A percentile compares a stretch with the other conserved stretches of the same genome.
These are phyloP conservation scores for Tubosaeta sp. DNA, from an alignment of 768 basidiomycete genomes.

Conservation along the genomic window DNA sequence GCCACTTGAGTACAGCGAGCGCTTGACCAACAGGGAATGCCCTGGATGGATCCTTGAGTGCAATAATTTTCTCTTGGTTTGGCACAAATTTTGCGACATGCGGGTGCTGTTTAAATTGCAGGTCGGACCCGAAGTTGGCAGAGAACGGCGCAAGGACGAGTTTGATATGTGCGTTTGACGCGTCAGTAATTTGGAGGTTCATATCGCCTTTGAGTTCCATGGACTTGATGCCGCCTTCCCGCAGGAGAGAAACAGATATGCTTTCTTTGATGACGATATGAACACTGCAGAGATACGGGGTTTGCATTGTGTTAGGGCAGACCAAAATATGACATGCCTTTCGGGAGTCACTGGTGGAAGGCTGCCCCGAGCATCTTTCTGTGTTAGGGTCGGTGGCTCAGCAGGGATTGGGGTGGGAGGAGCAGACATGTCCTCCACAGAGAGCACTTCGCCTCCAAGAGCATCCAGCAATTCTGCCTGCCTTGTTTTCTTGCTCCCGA, in stretches of 20 bases:
- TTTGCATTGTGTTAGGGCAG: not conserved
- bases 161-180: slow-evolving; percentile 65
- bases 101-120: slow-evolving; percentile 98
- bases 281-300: slow-evolving; percentile 47
- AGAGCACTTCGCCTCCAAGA: slow-evolving; percentile 71
- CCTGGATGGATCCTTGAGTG: slow-evolving; percentile 77
- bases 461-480: slow-evolving; percentile 87
- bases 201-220: slow-evolving; percentile 95
- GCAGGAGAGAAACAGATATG: slow-evolving; percentile 73
- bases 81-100: slow-evolving; percentile 84
- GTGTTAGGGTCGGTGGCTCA: slow-evolving; percentile 40
- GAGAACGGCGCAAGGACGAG: slow-evolving; percentile 57
- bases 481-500: slow-evolving; percentile 88
- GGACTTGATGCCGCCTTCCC: slow-evolving; percentile 86
- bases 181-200: slow-evolving; percentile 82
- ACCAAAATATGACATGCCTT: slow-evolving; percentile 44
- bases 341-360: slow-evolving; percentile 73
- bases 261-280: slow-evolving; percentile 85
- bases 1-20: slow-evolving; percentile 89
- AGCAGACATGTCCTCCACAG: slow-evolving; percentile 48
- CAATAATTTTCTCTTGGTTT: slow-evolving; percentile 62
- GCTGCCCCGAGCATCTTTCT: slow-evolving; percentile 54
- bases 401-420: slow-evolving; percentile 47
- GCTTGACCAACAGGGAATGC: slow-evolving; percentile 86
- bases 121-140: slow-evolving; percentile 56